A percentile compares a stretch with the other conserved stretches of the same genome.
Conservation (phyloP, 1,284 basidiomycete species). For the Boletellus deceptivus region DNA sequence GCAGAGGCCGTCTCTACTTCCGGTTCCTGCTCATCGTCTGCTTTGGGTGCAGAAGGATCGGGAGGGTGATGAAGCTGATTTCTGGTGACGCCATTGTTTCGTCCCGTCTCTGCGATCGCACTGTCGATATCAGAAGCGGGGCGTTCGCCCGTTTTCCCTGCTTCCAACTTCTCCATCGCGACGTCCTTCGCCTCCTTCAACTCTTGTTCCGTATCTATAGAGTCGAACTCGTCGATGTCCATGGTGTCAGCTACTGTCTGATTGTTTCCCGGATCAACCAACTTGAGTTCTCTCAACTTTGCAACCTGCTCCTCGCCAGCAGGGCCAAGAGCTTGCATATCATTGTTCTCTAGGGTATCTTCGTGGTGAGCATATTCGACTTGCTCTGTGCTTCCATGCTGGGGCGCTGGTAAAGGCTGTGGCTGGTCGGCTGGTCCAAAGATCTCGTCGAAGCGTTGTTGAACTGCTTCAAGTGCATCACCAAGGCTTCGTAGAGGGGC, state of each 20-base stretch:
- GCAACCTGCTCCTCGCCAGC: slow-evolving; percentile 82
- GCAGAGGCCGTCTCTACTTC: slow-evolving; percentile 35
- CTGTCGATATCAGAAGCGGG: slow-evolving; percentile 44
- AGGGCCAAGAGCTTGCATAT: slow-evolving; percentile 89
- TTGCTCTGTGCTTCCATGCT: slow-evolving; percentile 40
- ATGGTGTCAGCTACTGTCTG: slow-evolving; percentile 37
- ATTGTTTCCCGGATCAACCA: slow-evolving; percentile 61
- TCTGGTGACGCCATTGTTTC: slow-evolving; percentile 18
- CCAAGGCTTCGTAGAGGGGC: slow-evolving; percentile 84
- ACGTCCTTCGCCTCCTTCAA: slow-evolving; percentile 27
- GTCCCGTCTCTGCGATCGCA: slow-evolving; percentile 44
- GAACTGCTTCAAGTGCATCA: slow-evolving; percentile 84
- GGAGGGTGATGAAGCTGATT: slow-evolving; percentile 10
- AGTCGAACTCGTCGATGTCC: slow-evolving; percentile 44
- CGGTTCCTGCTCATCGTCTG: slow-evolving; percentile 27
- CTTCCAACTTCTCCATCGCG: slow-evolving; percentile 28
- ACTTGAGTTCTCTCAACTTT: slow-evolving; percentile 77
- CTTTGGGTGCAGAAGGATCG: slow-evolving; percentile 32
- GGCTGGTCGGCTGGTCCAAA: slow-evolving; percentile 47
- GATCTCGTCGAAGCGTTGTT: slow-evolving; percentile 84
- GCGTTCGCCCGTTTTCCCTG: slow-evolving; percentile 34
- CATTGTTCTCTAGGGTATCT: slow-evolving; percentile 61
- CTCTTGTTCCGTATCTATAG: slow-evolving; percentile 22
- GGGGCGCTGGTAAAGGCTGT: slow-evolving; percentile 16
- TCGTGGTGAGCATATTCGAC: slow-evolving; percentile 71